These are phyloP conservation scores for Piromyces finnis DNA, from an alignment of 192 early-diverging fungal genomes.

Conservation along the genomic window DNA sequence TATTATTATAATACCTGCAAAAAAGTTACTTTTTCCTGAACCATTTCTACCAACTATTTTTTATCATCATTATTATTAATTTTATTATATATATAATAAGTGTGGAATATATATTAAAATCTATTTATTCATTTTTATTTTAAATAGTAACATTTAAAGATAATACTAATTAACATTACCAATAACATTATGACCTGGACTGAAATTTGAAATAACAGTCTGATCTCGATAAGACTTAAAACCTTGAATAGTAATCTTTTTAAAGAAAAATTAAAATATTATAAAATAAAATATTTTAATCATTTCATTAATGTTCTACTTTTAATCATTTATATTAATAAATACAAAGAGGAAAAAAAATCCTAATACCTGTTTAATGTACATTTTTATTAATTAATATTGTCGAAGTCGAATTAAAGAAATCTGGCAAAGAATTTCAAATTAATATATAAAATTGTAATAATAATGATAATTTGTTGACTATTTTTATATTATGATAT, in stretches of 20 bases:
- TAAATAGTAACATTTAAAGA: not conserved
- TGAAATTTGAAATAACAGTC: constrained; percentile 80
- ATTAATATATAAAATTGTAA: no score
- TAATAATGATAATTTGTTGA: no score
- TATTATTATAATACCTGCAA: constrained; percentile 48
- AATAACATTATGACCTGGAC: constrained; percentile 85
- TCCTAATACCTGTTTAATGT: no score
- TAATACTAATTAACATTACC: constrained; percentile 21
- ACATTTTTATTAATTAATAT: no score
- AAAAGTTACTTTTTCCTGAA: constrained; percentile 96
- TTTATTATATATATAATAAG: not conserved
- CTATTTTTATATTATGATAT: no score
- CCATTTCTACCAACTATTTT: constrained; percentile 79
- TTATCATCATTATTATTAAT: not conserved
- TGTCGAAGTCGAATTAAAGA: no score
- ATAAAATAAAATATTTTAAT: no score
- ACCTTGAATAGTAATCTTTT: constrained; percentile 78
- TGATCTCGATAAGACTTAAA: constrained; percentile 98
- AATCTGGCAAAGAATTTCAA: no score
- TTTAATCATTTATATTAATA: no score
- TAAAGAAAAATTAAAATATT: no score
- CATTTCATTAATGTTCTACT: no score
- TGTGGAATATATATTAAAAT: not conserved
- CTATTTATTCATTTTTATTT: not conserved
- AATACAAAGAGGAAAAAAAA: not conserved